phyloP scores from a whole-genome alignment of 1,284 basidiomycete genomes.

The Heterobasidion occidentale region DNA sequence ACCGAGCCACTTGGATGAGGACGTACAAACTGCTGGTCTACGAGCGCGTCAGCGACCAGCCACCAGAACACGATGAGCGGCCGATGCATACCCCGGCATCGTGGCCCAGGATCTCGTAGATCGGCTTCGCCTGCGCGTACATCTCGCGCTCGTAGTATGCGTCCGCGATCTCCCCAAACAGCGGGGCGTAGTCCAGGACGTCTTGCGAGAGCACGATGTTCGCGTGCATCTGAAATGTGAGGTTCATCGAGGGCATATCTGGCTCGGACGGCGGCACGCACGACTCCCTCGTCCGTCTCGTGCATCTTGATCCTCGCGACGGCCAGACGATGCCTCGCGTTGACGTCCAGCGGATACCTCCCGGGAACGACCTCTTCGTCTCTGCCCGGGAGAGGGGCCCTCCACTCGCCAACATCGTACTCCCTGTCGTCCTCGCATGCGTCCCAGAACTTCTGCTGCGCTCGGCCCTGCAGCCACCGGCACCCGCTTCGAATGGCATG shows the following conservation, averaged over 20 bases:
- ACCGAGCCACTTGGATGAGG: conserved; percentile 64
- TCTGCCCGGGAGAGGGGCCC: conserved; percentile 11
- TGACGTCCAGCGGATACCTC: conserved; percentile 66
- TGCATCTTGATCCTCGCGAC: conserved; percentile 80
- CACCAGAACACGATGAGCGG: not conserved
- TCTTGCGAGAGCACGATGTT: conserved; percentile 65
- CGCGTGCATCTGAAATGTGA: conserved; percentile 58
- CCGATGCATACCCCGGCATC: conserved; percentile 52
- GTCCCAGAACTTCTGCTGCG: conserved; percentile 76
- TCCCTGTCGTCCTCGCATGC: conserved; percentile 82
- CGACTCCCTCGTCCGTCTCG: conserved; percentile 77
- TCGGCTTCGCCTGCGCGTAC: conserved; percentile 69
- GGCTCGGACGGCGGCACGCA: conserved; percentile 24
- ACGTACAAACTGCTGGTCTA: conserved; percentile 66
- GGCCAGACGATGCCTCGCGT: conserved; percentile 81
- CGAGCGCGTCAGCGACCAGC: not conserved
- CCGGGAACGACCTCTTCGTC: conserved; percentile 39
- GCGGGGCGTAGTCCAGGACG: conserved; percentile 63
- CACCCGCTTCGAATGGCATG: conserved; percentile 70
- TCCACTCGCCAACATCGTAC: conserved; percentile 52
- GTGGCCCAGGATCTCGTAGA: conserved; percentile 70
- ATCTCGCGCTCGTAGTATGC: conserved; percentile 72
- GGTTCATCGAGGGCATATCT: not conserved
- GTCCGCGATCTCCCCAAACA: conserved; percentile 82
- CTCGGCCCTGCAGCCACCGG: conserved; percentile 85